These are phyloP conservation scores for Sporothrix brasiliensis DNA, from an alignment of 2,329 filamentous ascomycete genomes.

Conservation along the genomic window DNA sequence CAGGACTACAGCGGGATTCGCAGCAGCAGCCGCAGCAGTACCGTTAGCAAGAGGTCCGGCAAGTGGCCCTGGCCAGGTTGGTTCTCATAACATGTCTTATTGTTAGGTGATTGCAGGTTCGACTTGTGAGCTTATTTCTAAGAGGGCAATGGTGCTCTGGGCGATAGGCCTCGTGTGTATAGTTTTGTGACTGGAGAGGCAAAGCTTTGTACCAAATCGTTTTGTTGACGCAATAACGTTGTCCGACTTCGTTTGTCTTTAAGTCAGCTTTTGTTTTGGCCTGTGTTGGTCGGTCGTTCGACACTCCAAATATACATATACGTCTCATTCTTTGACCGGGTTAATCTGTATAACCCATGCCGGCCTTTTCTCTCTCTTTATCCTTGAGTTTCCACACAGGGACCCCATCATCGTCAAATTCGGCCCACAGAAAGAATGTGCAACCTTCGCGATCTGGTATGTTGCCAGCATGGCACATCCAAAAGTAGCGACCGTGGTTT, in stretches of 20 bases:
- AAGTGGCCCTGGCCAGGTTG: slow-evolving; percentile 38
- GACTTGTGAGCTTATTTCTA: background rate
- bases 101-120: background rate
- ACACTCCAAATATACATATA: background rate
- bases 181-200: background rate
- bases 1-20: slow-evolving; percentile 18
- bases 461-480: slow-evolving; percentile 85
- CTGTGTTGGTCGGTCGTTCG: background rate
- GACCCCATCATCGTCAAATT: slow-evolving; percentile 83
- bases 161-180: background rate
- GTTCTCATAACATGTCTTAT: slow-evolving; percentile 33
- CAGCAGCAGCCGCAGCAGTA: slow-evolving; percentile 34
- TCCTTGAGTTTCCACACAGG: slow-evolving; percentile 59
- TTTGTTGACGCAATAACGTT: background rate
- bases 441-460: slow-evolving; percentile 71
- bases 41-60: slow-evolving; percentile 34
- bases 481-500: slow-evolving; percentile 77
- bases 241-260: background rate
- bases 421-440: slow-evolving; percentile 80
- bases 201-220: background rate
- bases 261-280: background rate
- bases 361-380: background rate
- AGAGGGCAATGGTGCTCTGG: background rate
- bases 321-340: background rate
- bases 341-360: background rate